These are phyloP conservation scores for Cryptosporidium tyzzeri DNA, from an alignment of 169 alveolate species.

Conservation along the genomic window DNA sequence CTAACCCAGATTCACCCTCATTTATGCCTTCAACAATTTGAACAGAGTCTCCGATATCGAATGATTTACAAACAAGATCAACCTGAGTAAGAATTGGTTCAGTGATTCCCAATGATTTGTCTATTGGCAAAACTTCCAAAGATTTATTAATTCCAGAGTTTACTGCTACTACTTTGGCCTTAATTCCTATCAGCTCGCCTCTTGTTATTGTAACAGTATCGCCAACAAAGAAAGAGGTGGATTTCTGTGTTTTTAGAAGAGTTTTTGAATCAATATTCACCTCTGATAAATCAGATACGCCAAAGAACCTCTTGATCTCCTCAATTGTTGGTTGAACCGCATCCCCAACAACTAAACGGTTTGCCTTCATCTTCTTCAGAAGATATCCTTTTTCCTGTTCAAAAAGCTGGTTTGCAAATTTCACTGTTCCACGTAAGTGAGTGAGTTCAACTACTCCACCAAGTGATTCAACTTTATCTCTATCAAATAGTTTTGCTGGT, in stretches of 20 bases:
- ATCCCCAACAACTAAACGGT: constrained; percentile 80
- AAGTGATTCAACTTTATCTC: constrained; percentile 85
- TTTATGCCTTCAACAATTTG: constrained; percentile 85
- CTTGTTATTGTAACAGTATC: constrained; percentile 84
- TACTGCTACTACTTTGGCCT: constrained; percentile 82
- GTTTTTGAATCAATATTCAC: constrained; percentile 44
- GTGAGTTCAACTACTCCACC: constrained; percentile 89
- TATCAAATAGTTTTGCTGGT: constrained; percentile 82
- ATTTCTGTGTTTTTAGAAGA: constrained; percentile 76
- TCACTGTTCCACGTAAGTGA: constrained; percentile 86
- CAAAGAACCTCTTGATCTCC: constrained; percentile 84
- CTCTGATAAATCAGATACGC: constrained; percentile 78
- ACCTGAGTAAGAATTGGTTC: constrained; percentile 80
- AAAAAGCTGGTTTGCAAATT: constrained; percentile 85
- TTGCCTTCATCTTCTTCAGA: constrained; percentile 83
- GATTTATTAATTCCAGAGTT: constrained; percentile 81
- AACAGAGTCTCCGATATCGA: constrained; percentile 88
- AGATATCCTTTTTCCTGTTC: constrained; percentile 85
- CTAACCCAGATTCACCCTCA: constrained; percentile 86
- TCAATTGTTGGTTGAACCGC: constrained; percentile 85
- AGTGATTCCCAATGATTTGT: constrained; percentile 84
- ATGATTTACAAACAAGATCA: constrained; percentile 80
- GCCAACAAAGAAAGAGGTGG: constrained; percentile 83
- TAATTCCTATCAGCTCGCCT: constrained; percentile 84
- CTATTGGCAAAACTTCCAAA: constrained; percentile 75